phyloP scores from a whole-genome alignment of 148 eudicot genomes.

The Amaranthus cruentus region DNA sequence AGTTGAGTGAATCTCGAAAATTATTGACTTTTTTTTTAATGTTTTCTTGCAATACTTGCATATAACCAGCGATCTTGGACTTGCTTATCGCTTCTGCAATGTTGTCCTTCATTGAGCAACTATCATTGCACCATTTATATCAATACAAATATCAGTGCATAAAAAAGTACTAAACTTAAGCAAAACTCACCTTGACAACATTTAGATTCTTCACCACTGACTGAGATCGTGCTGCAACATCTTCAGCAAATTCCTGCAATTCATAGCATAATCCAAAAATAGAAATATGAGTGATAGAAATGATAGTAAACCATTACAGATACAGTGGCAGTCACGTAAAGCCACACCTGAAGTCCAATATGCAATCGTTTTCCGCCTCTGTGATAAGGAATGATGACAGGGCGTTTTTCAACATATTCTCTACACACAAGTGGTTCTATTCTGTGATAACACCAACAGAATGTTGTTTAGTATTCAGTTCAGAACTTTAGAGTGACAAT shows the following conservation, averaged over 20 bases:
- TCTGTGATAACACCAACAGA: slow-evolving; percentile 42
- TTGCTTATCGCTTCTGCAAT: no score
- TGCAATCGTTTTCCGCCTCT: slow-evolving; percentile 93
- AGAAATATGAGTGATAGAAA: neutral
- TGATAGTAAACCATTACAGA: neutral
- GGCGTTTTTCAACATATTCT: slow-evolving; percentile 66
- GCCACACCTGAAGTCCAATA: slow-evolving; percentile 74
- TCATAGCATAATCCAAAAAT: slow-evolving; percentile 21
- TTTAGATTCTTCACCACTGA: slow-evolving; percentile 45
- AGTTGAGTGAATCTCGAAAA: no score
- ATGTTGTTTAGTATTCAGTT: slow-evolving; percentile 8
- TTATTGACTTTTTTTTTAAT: no score
- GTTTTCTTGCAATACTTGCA: no score
- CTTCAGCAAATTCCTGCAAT: slow-evolving; percentile 80
- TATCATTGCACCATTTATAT: no score
- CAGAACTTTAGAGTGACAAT: neutral
- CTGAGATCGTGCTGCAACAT: slow-evolving; percentile 59
- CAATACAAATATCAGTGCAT: neutral
- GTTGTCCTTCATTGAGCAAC: no score
- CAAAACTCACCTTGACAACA: slow-evolving; percentile 51
- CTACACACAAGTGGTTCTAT: slow-evolving; percentile 86
- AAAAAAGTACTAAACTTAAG: slow-evolving; percentile 7
- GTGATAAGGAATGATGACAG: slow-evolving; percentile 91
- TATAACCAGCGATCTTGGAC: no score
- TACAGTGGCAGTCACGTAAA: neutral